Conservation (phyloP, 768 basidiomycete genomes). For the Russula sp. region DNA sequence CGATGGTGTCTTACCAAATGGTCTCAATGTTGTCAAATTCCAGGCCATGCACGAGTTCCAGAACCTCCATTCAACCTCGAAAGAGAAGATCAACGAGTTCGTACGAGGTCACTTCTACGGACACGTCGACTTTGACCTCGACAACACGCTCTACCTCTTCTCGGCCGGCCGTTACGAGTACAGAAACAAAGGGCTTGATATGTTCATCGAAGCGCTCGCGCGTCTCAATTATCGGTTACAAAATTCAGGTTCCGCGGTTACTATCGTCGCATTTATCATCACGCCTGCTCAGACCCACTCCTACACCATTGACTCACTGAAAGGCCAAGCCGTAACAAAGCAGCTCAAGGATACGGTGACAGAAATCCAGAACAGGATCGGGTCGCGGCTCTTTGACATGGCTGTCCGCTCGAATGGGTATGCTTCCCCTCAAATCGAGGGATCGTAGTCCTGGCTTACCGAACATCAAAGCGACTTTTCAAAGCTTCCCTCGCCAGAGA, state of each 20-base stretch:
- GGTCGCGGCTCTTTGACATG: slow-evolving; percentile 89
- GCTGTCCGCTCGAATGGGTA: slow-evolving; percentile 91
- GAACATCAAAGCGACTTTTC: slow-evolving; percentile 58
- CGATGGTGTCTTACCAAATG: slow-evolving; percentile 96
- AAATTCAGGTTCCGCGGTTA: slow-evolving; percentile 63
- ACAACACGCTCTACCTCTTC: slow-evolving; percentile 92
- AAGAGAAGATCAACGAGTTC: slow-evolving; percentile 99
- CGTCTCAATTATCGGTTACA: slow-evolving; percentile 70
- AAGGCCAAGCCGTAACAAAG: slow-evolving; percentile 95
- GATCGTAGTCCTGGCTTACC: slow-evolving; percentile 6
- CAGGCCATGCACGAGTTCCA: slow-evolving; percentile 99
- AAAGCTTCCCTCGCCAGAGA: slow-evolving; percentile 66
- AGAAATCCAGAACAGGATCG: slow-evolving; percentile 92
- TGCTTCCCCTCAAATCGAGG: slow-evolving; percentile 31
- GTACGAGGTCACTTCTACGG: slow-evolving; percentile 98
- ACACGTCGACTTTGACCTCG: slow-evolving; percentile 93
- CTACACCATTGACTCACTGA: slow-evolving; percentile 96
- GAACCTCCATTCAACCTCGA: slow-evolving; percentile 87
- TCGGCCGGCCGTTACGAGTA: slow-evolving; percentile 99
- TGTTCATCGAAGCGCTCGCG: slow-evolving; percentile 97
- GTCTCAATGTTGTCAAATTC: slow-evolving; percentile 98
- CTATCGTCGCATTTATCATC: slow-evolving; percentile 97
- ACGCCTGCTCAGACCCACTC: slow-evolving; percentile 96
- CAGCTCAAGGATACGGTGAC: slow-evolving; percentile 94
- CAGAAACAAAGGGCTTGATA: slow-evolving; percentile 98